Evolutionary conservation across 371 early-diverging fungal species (phyloP).

Genomic region (Cokeromyces recurvatus): DNA sequence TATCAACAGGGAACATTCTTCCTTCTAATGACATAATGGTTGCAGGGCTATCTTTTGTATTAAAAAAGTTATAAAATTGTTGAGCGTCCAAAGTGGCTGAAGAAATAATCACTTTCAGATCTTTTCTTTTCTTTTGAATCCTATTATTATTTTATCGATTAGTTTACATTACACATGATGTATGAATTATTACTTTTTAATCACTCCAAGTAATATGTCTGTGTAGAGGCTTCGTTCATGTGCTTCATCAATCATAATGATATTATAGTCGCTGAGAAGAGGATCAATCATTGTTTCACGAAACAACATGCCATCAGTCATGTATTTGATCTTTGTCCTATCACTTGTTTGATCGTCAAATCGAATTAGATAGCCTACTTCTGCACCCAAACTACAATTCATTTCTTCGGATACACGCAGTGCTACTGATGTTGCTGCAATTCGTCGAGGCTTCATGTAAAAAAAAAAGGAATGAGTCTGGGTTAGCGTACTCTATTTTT

Average conservation of each 20-base stretch:
- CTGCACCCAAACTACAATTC: constrained; percentile 68
- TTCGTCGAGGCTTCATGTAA: constrained; percentile 95
- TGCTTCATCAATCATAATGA: constrained; percentile 91
- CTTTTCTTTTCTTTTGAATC: constrained; percentile 59
- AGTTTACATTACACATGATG: not conserved
- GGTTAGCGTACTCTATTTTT: not conserved
- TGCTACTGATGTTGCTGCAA: constrained; percentile 96
- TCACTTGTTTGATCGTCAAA: constrained; percentile 68
- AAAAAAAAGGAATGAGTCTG: too few species aligned
- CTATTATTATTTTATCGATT: constrained; percentile 14
- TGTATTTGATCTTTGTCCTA: constrained; percentile 76
- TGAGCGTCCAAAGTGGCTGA: constrained; percentile 77
- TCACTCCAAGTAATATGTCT: constrained; percentile 79
- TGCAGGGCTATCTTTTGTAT: constrained; percentile 53
- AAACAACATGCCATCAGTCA: constrained; percentile 91
- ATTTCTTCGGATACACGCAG: constrained; percentile 93
- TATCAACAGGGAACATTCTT: constrained; percentile 67
- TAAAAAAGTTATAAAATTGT: constrained; percentile 61
- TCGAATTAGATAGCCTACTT: constrained; percentile 64
- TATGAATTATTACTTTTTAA: constrained; percentile 52
- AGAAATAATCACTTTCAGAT: constrained; percentile 68
- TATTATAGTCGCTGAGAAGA: constrained; percentile 72
- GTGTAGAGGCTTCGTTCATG: constrained; percentile 90
- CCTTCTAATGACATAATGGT: constrained; percentile 69
- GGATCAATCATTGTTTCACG: constrained; percentile 75